Base-by-base conservation (phyloP, 164 flowering plant genomes). In the Liriodendron chinense region DNA sequence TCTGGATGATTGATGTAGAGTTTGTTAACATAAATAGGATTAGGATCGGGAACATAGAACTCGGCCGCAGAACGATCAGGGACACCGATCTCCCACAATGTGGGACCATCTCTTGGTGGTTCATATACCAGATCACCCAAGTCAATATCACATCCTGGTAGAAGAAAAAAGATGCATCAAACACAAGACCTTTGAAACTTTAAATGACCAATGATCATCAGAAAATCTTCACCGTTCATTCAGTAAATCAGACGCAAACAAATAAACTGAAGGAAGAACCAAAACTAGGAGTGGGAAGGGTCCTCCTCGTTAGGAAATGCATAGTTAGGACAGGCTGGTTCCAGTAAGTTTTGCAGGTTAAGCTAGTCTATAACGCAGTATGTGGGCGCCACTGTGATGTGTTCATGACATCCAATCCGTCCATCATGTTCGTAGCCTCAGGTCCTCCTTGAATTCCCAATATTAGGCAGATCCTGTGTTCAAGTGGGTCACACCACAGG, bases 61-160 rank as follows among this genome's bases (percentile, higher is more conserved):
- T 95, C 92, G 3, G 86, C 87, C 1, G 98, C 96, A 26, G 94
- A 82, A 28, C 98, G 92, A 78, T 93, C 97, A 69, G 98, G 98
- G 61, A 87, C 26, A 61, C 98, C 97, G 1, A 95, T 95, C 79
- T 95, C 98, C 98, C 98, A 95, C 65, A 93, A 63, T 1, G 97
- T 93, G 0, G 97, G 96, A 0, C 97, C 98, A 75, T 84, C 82
- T 82, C 98, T 86, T 62, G 92, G 94, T n/a, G 98, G 94, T 73
- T 86, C 83, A 75, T 83, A 92, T 1, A 87, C 86, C 16, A 92
- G 78, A 68, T 85, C 86, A 66, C 90, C 90, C 82, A 92, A 20
- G 25, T 85, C 83, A 56, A 86, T 81, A 8, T 85, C 78, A 77
- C 83, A 80, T 67, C 94, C 98, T 94, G 87, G 12, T 53, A 53